Percentiles rank a stretch among this genome's conserved stretches.
Evolutionary conservation across 176 grass and related monocot genomes (phyloP).

Genomic region (Oryza punctata): DNA sequence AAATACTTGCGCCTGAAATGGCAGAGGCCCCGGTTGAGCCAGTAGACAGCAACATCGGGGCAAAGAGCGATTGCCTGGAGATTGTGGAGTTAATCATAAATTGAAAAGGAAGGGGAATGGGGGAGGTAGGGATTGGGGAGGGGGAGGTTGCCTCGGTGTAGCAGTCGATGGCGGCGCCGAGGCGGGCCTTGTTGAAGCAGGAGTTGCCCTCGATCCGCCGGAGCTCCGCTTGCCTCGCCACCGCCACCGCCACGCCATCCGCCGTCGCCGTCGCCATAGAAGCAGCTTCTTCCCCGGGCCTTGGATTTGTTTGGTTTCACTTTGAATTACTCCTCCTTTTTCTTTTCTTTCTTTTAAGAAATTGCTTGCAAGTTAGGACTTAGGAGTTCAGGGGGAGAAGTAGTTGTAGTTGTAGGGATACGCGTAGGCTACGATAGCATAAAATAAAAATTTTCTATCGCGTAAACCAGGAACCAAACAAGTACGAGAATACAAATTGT

Average conservation of each 20-base stretch:
- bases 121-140: too few relatives aligned
- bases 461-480: too few relatives aligned
- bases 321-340: too few relatives aligned
- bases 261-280: conserved; percentile 38
- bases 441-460: too few relatives aligned
- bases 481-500: too few relatives aligned
- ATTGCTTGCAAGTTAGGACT: too few relatives aligned
- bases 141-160: conserved; percentile 75
- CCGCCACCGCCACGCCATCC: conserved; percentile 34
- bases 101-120: neutral
- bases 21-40: conserved; percentile 79
- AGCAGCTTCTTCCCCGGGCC: too few relatives aligned
- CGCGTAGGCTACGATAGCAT: too few relatives aligned
- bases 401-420: too few relatives aligned
- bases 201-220: conserved; percentile 73
- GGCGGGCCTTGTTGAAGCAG: conserved; percentile 73
- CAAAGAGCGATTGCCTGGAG: conserved; percentile 81
- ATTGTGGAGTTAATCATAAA: neutral
- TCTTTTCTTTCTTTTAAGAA: too few relatives aligned
- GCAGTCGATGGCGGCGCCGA: conserved; percentile 89
- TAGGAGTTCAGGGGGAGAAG: too few relatives aligned
- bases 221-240: conserved; percentile 66
- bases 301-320: too few relatives aligned
- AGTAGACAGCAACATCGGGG: conserved; percentile 75
- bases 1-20: conserved; percentile 60